Percentiles rank a stretch among this genome's conserved stretches.
phyloP scores from a whole-genome alignment of 2,329 filamentous ascomycete genomes.

The Metarhizium album region DNA sequence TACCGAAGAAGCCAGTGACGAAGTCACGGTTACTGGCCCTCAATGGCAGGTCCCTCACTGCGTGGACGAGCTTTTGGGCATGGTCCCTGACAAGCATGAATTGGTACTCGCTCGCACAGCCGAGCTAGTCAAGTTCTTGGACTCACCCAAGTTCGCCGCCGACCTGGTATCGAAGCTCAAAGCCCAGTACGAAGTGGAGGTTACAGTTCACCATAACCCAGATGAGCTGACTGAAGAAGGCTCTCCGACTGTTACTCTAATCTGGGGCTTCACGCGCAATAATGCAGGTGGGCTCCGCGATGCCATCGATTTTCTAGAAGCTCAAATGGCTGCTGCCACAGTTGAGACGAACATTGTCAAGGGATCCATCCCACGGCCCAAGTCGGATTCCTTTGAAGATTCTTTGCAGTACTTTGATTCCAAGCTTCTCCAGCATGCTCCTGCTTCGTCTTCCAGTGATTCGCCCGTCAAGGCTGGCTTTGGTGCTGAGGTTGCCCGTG shows the following conservation, averaged over 20 bases:
- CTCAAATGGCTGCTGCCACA: constrained; percentile 75
- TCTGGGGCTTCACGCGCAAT: constrained; percentile 87
- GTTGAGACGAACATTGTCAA: constrained; percentile 82
- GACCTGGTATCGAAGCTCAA: constrained; percentile 79
- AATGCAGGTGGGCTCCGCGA: constrained; percentile 92
- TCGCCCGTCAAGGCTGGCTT: constrained; percentile 83
- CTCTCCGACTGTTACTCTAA: constrained; percentile 48
- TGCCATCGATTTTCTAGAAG: constrained; percentile 87
- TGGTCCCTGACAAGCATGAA: constrained; percentile 95
- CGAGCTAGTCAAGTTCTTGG: constrained; percentile 70
- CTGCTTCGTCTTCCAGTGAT: constrained; percentile 68
- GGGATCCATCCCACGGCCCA: constrained; percentile 92
- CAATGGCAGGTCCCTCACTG: constrained; percentile 98
- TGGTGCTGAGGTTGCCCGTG: constrained; percentile 66
- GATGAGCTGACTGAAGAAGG: constrained; percentile 48
- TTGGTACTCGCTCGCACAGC: constrained; percentile 69
- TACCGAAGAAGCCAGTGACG: constrained; percentile 92
- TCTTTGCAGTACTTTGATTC: constrained; percentile 95
- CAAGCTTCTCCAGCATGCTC: constrained; percentile 88
- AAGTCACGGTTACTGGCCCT: constrained; percentile 88
- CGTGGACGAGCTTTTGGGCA: constrained; percentile 90
- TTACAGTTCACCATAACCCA: constrained; percentile 58
- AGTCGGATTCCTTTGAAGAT: constrained; percentile 97
- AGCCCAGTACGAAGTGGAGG: constrained; percentile 83
- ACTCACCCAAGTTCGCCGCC: constrained; percentile 67